Evolutionary conservation across 1,284 basidiomycete species (phyloP).

Genomic region (Ceratobasidium sp.): DNA sequence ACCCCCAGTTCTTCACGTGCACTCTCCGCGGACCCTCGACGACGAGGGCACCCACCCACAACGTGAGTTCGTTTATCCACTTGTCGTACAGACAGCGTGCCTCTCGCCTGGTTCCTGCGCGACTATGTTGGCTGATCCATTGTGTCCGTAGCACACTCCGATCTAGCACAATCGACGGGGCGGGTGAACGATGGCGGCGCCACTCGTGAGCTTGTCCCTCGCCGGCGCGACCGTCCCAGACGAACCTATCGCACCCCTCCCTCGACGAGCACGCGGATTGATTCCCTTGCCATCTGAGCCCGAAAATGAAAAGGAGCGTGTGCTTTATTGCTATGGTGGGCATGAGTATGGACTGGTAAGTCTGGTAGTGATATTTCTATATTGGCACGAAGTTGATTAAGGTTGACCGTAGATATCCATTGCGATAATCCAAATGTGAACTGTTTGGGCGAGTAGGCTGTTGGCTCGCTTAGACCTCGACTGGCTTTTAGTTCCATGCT

Average conservation of each 20-base stretch:
- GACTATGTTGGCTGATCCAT: background rate
- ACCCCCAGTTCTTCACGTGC: background rate
- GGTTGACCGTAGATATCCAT: slow-evolving; percentile 4
- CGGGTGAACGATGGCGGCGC: background rate
- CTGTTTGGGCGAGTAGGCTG: slow-evolving; percentile 4
- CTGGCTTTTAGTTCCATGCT: slow-evolving; percentile 12
- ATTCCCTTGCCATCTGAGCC: background rate
- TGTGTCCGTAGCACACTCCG: background rate
- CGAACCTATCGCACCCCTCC: background rate
- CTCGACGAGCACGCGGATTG: background rate
- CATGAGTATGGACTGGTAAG: slow-evolving; percentile 16
- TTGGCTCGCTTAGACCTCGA: too few species aligned
- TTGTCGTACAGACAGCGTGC: background rate
- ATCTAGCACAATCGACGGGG: background rate
- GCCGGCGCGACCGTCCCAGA: background rate
- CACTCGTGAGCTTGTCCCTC: background rate
- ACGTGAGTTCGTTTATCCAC: background rate
- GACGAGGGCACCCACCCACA: background rate
- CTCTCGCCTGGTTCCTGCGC: background rate
- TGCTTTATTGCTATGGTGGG: slow-evolving; percentile 1
- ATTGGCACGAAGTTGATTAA: background rate
- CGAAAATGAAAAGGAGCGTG: slow-evolving; percentile 2
- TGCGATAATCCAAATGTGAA: slow-evolving; percentile 5
- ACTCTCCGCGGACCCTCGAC: background rate
- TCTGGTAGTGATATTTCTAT: slow-evolving; percentile 44